phyloP scores from a whole-genome alignment of 164 flowering plant genomes.

The Cinnamomum chago region DNA sequence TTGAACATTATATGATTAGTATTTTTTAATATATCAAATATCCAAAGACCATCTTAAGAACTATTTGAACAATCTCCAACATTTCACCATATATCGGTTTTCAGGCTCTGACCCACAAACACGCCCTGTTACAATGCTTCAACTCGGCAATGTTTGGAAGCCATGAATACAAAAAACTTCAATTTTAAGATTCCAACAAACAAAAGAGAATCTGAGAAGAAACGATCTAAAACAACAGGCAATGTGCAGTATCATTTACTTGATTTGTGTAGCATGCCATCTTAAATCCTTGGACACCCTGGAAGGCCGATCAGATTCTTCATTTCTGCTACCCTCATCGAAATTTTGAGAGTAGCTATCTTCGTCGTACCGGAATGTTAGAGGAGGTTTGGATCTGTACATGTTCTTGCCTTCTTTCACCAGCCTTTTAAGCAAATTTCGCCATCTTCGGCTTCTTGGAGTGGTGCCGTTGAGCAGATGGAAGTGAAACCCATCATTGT shows the following conservation, averaged over 20 bases:
- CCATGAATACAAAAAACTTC: too few relatives aligned
- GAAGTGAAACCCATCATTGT: conserved; percentile 35
- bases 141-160: too few relatives aligned
- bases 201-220: background rate
- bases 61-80: too few relatives aligned
- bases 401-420: conserved; percentile 42
- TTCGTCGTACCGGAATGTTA: conserved; percentile 52
- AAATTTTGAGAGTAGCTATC: conserved; percentile 66
- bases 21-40: too few relatives aligned
- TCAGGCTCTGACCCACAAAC: too few relatives aligned
- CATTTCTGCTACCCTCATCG: conserved; percentile 43
- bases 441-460: conserved; percentile 26
- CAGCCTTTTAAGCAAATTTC: conserved; percentile 35
- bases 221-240: background rate
- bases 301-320: conserved; percentile 12
- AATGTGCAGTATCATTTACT: background rate
- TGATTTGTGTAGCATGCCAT: conserved; percentile 5
- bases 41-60: too few relatives aligned
- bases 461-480: background rate
- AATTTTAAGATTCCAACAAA: too few relatives aligned
- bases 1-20: too few relatives aligned
- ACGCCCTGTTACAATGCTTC: too few relatives aligned
- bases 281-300: background rate
- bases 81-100: too few relatives aligned
- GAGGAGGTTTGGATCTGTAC: conserved; percentile 23